These are phyloP conservation scores for Orbilia javanica DNA, from an alignment of 2,329 filamentous ascomycete genomes.

Conservation along the genomic window DNA sequence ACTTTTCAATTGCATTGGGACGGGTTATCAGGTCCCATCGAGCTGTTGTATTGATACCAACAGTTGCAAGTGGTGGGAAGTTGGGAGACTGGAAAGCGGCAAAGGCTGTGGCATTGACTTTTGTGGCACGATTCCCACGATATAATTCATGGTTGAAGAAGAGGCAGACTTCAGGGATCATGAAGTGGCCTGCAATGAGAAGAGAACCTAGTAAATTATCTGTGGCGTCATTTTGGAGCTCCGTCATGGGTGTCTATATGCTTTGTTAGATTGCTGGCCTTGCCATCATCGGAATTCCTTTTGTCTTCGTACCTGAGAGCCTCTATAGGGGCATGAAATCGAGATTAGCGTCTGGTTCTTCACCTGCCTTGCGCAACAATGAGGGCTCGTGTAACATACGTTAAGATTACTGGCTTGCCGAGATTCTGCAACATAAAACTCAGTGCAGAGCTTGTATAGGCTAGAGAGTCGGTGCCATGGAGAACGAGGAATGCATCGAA, in stretches of 20 bases:
- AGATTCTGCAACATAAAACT: conserved; percentile 94
- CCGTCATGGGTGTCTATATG: conserved; percentile 88
- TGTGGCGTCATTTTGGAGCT: conserved; percentile 89
- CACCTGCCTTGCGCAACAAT: not conserved
- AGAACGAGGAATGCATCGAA: conserved; percentile 93
- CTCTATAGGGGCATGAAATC: conserved; percentile 38
- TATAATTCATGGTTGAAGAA: conserved; percentile 95
- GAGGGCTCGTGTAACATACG: conserved; percentile 64
- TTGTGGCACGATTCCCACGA: conserved; percentile 87
- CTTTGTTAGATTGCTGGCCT: conserved; percentile 65
- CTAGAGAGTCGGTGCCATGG: conserved; percentile 89
- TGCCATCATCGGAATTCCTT: not conserved
- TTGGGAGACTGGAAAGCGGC: conserved; percentile 92
- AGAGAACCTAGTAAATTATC: conserved; percentile 90
- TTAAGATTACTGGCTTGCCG: conserved; percentile 90
- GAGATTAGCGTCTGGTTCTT: conserved; percentile 61
- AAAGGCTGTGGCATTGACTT: conserved; percentile 87
- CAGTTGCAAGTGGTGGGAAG: conserved; percentile 81
- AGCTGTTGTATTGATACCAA: conserved; percentile 83
- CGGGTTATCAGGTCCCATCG: conserved; percentile 82
- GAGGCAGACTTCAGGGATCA: conserved; percentile 90
- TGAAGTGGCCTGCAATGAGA: conserved; percentile 90
- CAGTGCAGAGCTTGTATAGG: conserved; percentile 88
- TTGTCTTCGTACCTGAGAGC: conserved; percentile 44
- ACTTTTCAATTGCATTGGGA: conserved; percentile 79